Evolutionary conservation across 2,329 filamentous ascomycete species (phyloP).

Genomic region (Endocalyx cinctus): DNA sequence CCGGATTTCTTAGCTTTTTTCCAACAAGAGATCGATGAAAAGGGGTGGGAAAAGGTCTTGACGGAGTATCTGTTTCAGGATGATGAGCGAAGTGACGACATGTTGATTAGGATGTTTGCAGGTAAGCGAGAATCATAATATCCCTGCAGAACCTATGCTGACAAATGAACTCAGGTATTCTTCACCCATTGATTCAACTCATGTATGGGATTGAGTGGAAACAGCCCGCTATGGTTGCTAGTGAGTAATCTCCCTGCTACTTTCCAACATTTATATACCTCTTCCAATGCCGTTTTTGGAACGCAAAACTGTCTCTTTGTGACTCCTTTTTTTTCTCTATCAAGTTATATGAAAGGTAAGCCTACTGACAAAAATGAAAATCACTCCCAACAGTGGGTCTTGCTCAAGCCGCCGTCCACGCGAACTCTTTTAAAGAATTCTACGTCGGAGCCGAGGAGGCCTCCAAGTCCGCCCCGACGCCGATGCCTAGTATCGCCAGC

Average conservation of each 20-base stretch:
- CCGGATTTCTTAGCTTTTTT: constrained; percentile 74
- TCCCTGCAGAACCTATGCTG: too few relatives aligned
- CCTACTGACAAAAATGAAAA: too few relatives aligned
- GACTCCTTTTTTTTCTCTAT: too few relatives aligned
- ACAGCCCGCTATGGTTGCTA: constrained; percentile 76
- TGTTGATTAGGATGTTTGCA: constrained; percentile 65
- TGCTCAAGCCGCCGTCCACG: constrained; percentile 70
- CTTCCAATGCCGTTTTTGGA: too few relatives aligned
- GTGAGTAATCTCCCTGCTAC: too few relatives aligned
- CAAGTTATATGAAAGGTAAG: too few relatives aligned
- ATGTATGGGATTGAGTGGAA: constrained; percentile 80
- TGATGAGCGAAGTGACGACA: constrained; percentile 59
- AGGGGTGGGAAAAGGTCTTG: constrained; percentile 59
- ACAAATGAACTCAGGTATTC: too few relatives aligned
- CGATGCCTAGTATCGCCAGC: constrained; percentile 44
- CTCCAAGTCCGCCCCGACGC: constrained; percentile 27
- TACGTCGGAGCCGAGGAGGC: constrained; percentile 50
- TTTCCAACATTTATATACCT: too few relatives aligned
- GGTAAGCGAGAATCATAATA: constrained; percentile 34
- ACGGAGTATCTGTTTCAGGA: constrained; percentile 65
- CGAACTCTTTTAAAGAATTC: constrained; percentile 48
- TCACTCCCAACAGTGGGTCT: too few relatives aligned
- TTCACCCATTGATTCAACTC: constrained; percentile 81
- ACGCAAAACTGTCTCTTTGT: too few relatives aligned
- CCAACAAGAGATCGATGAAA: constrained; percentile 62